Conservation (phyloP, 2,329 filamentous ascomycete species). For the Colletotrichum melonis region DNA sequence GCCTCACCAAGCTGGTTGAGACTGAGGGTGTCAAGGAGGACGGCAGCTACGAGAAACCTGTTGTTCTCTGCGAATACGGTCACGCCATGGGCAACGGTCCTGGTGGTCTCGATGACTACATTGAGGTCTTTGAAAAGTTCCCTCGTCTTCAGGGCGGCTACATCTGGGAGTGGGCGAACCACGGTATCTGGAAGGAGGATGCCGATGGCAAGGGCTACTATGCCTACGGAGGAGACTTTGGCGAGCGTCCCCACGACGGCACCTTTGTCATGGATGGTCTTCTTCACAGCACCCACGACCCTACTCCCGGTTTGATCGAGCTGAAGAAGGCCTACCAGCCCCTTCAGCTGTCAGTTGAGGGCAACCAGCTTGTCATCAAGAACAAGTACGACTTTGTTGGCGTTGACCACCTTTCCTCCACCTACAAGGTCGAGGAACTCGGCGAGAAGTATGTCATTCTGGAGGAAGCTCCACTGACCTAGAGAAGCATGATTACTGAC, state of each 20-base stretch:
- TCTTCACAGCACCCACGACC: conserved; percentile 62
- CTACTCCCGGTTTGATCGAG: conserved; percentile 67
- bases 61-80: conserved; percentile 68
- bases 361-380: conserved; percentile 51
- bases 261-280: conserved; percentile 74
- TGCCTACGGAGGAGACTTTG: conserved; percentile 72
- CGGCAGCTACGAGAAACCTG: conserved; percentile 64
- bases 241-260: conserved; percentile 68
- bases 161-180: conserved; percentile 76
- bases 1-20: conserved; percentile 58
- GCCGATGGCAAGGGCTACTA: conserved; percentile 59
- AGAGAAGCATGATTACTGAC: background rate
- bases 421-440: conserved; percentile 57
- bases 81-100: conserved; percentile 82
- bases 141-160: conserved; percentile 74
- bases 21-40: conserved; percentile 55
- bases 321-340: conserved; percentile 69
- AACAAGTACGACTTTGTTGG: conserved; percentile 59
- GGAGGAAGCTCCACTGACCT: background rate
- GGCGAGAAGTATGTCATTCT: conserved; percentile 50
- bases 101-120: conserved; percentile 75
- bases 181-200: conserved; percentile 63
- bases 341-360: conserved; percentile 53
- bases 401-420: conserved; percentile 54
- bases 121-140: conserved; percentile 70